Base-by-base conservation (phyloP, 2,329 filamentous ascomycete genomes). In the Clarireedia homoeocarpa region DNA sequence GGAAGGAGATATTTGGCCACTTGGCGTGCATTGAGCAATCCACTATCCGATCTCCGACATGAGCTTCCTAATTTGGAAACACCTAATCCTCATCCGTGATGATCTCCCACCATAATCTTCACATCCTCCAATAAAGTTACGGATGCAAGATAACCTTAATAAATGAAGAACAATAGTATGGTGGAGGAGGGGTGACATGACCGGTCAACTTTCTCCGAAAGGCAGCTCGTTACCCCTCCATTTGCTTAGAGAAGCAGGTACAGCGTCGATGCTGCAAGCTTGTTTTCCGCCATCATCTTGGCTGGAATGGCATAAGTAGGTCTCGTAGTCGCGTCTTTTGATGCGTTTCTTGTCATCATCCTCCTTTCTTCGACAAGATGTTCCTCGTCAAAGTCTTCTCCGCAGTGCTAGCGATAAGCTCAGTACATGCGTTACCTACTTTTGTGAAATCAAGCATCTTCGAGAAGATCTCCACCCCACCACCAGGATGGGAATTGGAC, bases 401-500 rank as follows among this genome's bases (percentile, higher is more conserved):
- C 39, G 48, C 51, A 34, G 53, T 50, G 38, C 42, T 56, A 27
- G 53, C 53, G 38, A 40, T 40, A 17, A 27, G 39, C 23, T 27
- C 53, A 39, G 53, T 56, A 24, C 48, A 30, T 34, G 53, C 53
- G 42, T 52, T 52, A 39, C 53, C 53, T 20, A 56, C 48, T 4
- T 50, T 34, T 3, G 27, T 23, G 6, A 61, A 65, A 40, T 62
- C 57, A 23, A 64, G 59, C 39, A 36, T 66, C 38, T 55, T 59
- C 24, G 64, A 68, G 61, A 62, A 62, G 26, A 47, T 67, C 7
- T 27, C 51, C 17, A 55, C 53, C 26, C 62, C 65, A 38, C 66
- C 66, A 20, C 47, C 48, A 23, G 66, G 65, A 38, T 68, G 66
- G 66, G 46, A 40, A 6, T 51, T 57, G 45, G 61, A 65, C 57